Evolutionary conservation across 2,329 filamentous ascomycete species (phyloP), one percentile per base, ranked within the genome.

Genomic region (Nannizziopsis arthrosporioides): DNA sequence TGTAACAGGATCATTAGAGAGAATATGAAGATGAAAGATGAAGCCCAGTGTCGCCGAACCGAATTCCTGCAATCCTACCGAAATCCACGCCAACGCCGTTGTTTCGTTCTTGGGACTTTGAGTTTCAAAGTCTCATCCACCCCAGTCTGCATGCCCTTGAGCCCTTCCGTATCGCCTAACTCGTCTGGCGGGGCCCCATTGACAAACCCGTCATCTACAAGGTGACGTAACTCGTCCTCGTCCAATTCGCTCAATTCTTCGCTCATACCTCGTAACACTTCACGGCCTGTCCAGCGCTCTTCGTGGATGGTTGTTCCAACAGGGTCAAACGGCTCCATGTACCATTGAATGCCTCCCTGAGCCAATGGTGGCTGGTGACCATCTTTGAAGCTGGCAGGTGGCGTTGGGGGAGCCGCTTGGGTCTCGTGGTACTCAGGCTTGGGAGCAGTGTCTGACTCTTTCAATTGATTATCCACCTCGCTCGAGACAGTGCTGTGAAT

Each of bases 201-300:
- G 39, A 51, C 61, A 40, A 58, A 55, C 46, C 69, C 81, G 73
- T 82, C 67, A 47, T 67, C 66, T 11, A 69, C 68, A 36, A 87
- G 69, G 31, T 83, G 85, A 58, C 85, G 81, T 50, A 94, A 72
- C 66, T 90, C 86, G 44, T 93, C 88, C 55, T 95, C 89, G 57
- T 94, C 89, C 62, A 95, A 80, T 61, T 95, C 90, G 49, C 85
- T 93, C 17, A 95, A 73, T 56, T 90, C 85, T 64, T 94, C 89
- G 58, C 85, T 93, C 65, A 90, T 80, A 11, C 74, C 77, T 27
- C 79, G 73, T 55, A 79, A 69, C n/a, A 84, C 79, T 48, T 89
- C 84, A 31, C 81, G 75, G 1, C 82, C 85, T 0, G 77, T 80
- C 73, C 81, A 86, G 45, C 80, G 75, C 65, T 90, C 84, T 54